These are phyloP conservation scores for Trypanosoma platydactyli DNA, from an alignment of 208 protist species.

Conservation along the genomic window DNA sequence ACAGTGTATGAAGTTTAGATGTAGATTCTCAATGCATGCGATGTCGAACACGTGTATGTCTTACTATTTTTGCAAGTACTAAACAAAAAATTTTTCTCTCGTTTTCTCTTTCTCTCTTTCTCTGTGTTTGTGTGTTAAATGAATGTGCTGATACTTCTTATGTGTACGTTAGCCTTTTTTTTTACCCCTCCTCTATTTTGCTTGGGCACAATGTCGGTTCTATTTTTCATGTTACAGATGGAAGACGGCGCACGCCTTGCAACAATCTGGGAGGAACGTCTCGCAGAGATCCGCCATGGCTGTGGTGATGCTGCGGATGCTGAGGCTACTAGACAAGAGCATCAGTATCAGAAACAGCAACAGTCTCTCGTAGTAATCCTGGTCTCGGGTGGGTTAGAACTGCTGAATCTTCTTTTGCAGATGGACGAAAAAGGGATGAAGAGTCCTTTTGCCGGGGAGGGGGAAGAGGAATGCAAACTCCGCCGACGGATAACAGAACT, in stretches of 20 bases:
- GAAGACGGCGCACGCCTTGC: slow-evolving; percentile 6
- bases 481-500: neutral
- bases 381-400: slow-evolving; percentile 5
- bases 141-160: neutral
- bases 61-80: too few relatives aligned
- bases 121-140: neutral
- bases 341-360: neutral
- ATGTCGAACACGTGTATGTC: too few relatives aligned
- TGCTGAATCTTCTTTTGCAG: slow-evolving; percentile 2
- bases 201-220: neutral
- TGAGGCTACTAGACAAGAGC: neutral
- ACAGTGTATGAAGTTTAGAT: too few relatives aligned
- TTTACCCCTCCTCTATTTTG: neutral
- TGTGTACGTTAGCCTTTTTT: neutral
- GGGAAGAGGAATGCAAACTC: neutral
- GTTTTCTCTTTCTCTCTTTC: neutral
- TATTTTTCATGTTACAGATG: neutral
- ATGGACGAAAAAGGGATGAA: neutral
- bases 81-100: too few relatives aligned
- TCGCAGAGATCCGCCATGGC: neutral
- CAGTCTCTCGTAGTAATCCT: neutral
- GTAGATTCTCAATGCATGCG: too few relatives aligned
- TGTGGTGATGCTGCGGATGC: neutral
- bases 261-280: neutral
- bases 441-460: neutral